Percentiles rank a stretch among this genome's conserved stretches.
These are phyloP conservation scores for Chrysoporthe deuterocubensis DNA, from an alignment of 2,329 filamentous ascomycete genomes.

Conservation along the genomic window DNA sequence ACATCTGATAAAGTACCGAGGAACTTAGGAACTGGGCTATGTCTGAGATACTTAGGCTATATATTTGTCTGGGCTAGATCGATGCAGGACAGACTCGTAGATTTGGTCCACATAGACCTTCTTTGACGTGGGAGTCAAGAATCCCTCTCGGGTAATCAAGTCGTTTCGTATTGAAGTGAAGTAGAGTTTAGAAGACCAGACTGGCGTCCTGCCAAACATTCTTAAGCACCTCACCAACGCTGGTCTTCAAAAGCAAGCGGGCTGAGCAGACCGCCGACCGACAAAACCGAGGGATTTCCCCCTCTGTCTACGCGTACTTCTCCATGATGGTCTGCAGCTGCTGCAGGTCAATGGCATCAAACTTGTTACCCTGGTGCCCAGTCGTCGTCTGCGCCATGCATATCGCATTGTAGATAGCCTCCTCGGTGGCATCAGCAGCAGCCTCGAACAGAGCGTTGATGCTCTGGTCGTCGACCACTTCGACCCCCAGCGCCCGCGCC, in stretches of 20 bases:
- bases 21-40: too few relatives aligned
- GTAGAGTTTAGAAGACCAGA: too few relatives aligned
- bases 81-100: too few relatives aligned
- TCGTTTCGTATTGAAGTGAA: too few relatives aligned
- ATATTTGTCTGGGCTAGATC: too few relatives aligned
- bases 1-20: too few relatives aligned
- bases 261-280: neutral
- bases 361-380: conserved; percentile 52
- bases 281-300: neutral
- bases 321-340: conserved; percentile 51
- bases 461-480: conserved; percentile 59
- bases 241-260: neutral
- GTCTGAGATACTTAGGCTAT: too few relatives aligned
- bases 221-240: too few relatives aligned
- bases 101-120: too few relatives aligned
- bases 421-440: conserved; percentile 64
- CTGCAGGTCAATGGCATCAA: conserved; percentile 55
- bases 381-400: conserved; percentile 64
- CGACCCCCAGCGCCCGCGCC: conserved; percentile 42
- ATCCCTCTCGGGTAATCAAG: too few relatives aligned
- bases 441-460: conserved; percentile 67
- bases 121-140: too few relatives aligned
- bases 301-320: neutral
- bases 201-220: too few relatives aligned
- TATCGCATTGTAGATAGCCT: conserved; percentile 68